phyloP scores from a whole-genome alignment of 2,329 filamentous ascomycete genomes.

The Fusarium sp. region DNA sequence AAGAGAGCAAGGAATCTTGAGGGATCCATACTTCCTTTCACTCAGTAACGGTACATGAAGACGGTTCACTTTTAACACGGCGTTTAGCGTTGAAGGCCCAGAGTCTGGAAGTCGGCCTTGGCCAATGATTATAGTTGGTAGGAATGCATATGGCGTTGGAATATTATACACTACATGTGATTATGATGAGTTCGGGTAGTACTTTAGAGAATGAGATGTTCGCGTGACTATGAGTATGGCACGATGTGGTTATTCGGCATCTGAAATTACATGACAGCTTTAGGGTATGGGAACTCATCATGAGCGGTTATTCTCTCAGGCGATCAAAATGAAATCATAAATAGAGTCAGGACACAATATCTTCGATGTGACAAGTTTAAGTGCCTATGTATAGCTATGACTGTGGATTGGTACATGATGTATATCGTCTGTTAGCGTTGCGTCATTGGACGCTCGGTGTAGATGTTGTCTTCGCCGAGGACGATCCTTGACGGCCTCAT shows the following conservation, averaged over 20 bases:
- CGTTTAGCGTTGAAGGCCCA: slow-evolving; percentile 26
- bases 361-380: too few species aligned
- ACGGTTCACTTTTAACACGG: slow-evolving; percentile 16
- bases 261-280: neutral
- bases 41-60: neutral
- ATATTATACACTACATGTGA: neutral
- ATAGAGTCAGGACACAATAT: neutral
- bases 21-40: neutral
- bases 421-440: neutral
- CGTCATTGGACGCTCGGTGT: slow-evolving; percentile 18
- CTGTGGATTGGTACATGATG: neutral
- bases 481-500: neutral
- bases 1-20: slow-evolving; percentile 35
- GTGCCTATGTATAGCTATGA: accelerated
- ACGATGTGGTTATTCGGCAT: neutral
- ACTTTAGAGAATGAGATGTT: neutral
- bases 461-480: slow-evolving; percentile 11
- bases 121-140: slow-evolving; percentile 5
- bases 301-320: neutral
- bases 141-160: slow-evolving; percentile 25
- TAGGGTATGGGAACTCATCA: neutral
- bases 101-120: slow-evolving; percentile 2
- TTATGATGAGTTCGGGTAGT: neutral
- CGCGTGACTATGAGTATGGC: neutral
- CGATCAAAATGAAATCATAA: neutral